These are phyloP conservation scores for Xylaria scruposa DNA, from an alignment of 495 filamentous ascomycete species.

Conservation along the genomic window DNA sequence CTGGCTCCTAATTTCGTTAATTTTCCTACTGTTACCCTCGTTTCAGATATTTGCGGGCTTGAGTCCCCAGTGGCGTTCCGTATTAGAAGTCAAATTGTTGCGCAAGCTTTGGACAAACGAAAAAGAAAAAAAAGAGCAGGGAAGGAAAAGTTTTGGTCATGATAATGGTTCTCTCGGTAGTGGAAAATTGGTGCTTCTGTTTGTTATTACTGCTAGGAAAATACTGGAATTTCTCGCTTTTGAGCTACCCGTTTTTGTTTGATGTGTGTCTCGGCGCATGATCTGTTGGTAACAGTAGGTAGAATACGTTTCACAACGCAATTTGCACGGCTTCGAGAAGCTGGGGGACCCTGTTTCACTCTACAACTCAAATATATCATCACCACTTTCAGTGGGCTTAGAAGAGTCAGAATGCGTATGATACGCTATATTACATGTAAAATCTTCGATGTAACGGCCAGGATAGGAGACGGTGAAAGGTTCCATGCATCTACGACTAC, in stretches of 20 bases:
- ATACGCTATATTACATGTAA: not conserved
- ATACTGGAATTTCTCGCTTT: slow-evolving; percentile 21
- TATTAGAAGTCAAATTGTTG: slow-evolving; percentile 21
- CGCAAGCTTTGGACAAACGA: slow-evolving; percentile 25
- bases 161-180: not conserved
- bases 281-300: slow-evolving; percentile 18
- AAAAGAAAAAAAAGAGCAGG: slow-evolving; percentile 12
- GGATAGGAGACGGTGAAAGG: slow-evolving; percentile 15
- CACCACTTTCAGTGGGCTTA: not conserved
- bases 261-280: slow-evolving; percentile 19
- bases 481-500: slow-evolving; percentile 17
- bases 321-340: slow-evolving; percentile 17
- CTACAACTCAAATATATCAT: slow-evolving; percentile 3
- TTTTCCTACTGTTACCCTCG: slow-evolving; percentile 12
- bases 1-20: not conserved
- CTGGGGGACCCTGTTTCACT: slow-evolving; percentile 19
- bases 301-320: slow-evolving; percentile 23
- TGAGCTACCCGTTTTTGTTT: slow-evolving; percentile 5
- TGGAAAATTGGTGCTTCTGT: slow-evolving; percentile 22
- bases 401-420: not conserved
- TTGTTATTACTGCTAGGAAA: slow-evolving; percentile 15
- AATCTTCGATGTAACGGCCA: slow-evolving; percentile 7
- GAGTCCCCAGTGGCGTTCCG: slow-evolving; percentile 16
- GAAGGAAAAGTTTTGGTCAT: not conserved
- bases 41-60: slow-evolving; percentile 15